Evolutionary conservation across 106 monocot genomes (phyloP), one percentile per base, ranked within the genome.

Genomic region (Cymbidium sinense): DNA sequence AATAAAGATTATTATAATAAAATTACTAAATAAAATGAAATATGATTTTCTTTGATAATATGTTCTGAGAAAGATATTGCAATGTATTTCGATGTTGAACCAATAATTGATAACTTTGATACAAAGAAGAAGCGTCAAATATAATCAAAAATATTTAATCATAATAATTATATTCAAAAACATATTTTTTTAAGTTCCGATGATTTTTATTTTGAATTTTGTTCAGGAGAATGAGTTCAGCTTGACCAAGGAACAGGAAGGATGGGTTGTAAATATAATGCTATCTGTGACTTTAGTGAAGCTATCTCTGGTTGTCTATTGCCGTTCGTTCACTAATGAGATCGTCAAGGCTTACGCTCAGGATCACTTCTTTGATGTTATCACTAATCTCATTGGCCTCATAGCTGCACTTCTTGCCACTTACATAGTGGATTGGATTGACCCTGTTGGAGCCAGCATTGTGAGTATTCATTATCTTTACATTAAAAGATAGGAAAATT

Each of bases 341-440:
- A 99, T 94, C 10, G 98, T 99, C 34, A 99, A 94, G 73, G 98
- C 98, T 74, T 99, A 92, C 85, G 91, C 98, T 10, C 94, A 99
- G 52, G 98, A 99, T 47, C 98, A 99, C 74, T 94, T 99, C 41
- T 99, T 99, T 69, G 98, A 99, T 85, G 98, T 99, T n/a, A 80
- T 99, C 34, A 99, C 98, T 51, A 99, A 94, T 80, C 34, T 86
- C 20, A 92, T 99, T 35, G 98, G 98, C 34, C 92, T 99, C 34
- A 84, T 89, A 0, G 92, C 98, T 67, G 94, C 98, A 34, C 84
- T 99, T 34, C 92, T 99, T 29, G 94, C 98, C 54, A 94, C 87
- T 72, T 98, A 98, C 77, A 31, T 86, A 2, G 72, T 64, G 28
- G 77, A 64, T 61, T 99, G 94, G 98, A 92, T 99, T 11, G 98